A percentile compares a stretch with the other conserved stretches of the same genome.
Conservation (phyloP, 2,329 filamentous ascomycete species). For the Diplodia mutila region DNA sequence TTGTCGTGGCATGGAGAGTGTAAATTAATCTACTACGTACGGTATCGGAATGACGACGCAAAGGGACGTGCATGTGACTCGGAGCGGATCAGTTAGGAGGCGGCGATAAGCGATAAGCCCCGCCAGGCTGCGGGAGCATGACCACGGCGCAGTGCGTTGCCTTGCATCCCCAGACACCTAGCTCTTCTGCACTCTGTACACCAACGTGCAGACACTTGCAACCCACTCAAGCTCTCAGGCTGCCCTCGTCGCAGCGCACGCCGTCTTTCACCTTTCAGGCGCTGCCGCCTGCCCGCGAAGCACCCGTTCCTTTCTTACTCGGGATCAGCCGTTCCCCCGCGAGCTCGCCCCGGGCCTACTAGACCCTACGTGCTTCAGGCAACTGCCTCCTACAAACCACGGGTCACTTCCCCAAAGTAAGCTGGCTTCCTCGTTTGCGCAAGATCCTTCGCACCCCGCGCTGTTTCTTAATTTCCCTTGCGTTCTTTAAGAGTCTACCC, state of each 20-base stretch:
- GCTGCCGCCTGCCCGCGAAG: background rate
- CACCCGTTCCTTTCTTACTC: slow-evolving; percentile 12
- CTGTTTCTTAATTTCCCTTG: slow-evolving; percentile 18
- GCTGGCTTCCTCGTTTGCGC: slow-evolving; percentile 18
- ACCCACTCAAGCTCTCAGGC: background rate
- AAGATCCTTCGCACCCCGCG: background rate
- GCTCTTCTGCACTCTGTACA: slow-evolving; percentile 1
- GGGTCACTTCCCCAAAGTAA: slow-evolving; percentile 12
- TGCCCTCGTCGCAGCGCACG: background rate
- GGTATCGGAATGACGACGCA: background rate
- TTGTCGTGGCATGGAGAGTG: slow-evolving; percentile 19
- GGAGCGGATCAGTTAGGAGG: background rate
- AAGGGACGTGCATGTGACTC: slow-evolving; percentile 10
- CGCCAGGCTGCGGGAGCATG: slow-evolving; percentile 22
- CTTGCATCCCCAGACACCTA: slow-evolving; percentile 24
- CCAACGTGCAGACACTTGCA: slow-evolving; percentile 3
- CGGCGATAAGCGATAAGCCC: slow-evolving; percentile 24
- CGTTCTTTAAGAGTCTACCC: background rate
- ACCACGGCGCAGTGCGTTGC: slow-evolving; percentile 18
- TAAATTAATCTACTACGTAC: slow-evolving; percentile 26
- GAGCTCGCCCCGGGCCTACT: slow-evolving; percentile 17
- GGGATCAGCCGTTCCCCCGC: slow-evolving; percentile 23
- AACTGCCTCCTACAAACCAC: slow-evolving; percentile 4
- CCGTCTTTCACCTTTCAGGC: background rate
- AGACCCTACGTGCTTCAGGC: slow-evolving; percentile 19